These are phyloP conservation scores for Neofusicoccum laricinum DNA, from an alignment of 2,329 filamentous ascomycete species.

Conservation along the genomic window DNA sequence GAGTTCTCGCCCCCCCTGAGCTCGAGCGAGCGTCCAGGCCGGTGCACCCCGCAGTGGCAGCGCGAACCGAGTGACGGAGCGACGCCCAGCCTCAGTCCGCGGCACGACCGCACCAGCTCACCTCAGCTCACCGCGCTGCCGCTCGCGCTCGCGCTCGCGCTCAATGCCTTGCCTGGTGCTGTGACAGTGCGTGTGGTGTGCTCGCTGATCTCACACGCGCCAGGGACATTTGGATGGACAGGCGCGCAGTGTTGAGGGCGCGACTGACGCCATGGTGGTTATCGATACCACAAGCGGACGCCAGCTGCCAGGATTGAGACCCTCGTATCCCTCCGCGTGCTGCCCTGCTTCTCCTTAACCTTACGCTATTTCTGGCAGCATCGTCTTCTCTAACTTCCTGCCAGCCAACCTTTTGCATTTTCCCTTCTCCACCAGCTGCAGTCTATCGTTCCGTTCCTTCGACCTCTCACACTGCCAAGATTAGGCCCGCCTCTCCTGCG, in stretches of 20 bases:
- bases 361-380: constrained; percentile 3
- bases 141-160: too few species aligned
- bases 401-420: background rate
- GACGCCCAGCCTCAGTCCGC: too few species aligned
- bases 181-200: too few species aligned
- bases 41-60: background rate
- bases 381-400: background rate
- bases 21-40: too few species aligned
- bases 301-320: background rate
- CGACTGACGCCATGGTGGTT: constrained; percentile 4
- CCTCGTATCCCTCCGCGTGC: background rate
- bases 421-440: background rate
- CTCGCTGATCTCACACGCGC: too few species aligned
- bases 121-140: too few species aligned
- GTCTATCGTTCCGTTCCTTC: background rate
- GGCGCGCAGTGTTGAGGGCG: background rate
- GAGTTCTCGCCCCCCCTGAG: too few species aligned
- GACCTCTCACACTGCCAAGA: background rate
- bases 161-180: too few species aligned
- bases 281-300: constrained; percentile 12
- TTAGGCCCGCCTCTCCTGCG: background rate
- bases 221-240: background rate
- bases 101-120: too few species aligned
- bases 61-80: too few species aligned
- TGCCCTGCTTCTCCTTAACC: constrained; percentile 7